A percentile compares a stretch with the other conserved stretches of the same genome.
Evolutionary conservation across 305 asterid species (phyloP).

Genomic region (Withania somnifera): DNA sequence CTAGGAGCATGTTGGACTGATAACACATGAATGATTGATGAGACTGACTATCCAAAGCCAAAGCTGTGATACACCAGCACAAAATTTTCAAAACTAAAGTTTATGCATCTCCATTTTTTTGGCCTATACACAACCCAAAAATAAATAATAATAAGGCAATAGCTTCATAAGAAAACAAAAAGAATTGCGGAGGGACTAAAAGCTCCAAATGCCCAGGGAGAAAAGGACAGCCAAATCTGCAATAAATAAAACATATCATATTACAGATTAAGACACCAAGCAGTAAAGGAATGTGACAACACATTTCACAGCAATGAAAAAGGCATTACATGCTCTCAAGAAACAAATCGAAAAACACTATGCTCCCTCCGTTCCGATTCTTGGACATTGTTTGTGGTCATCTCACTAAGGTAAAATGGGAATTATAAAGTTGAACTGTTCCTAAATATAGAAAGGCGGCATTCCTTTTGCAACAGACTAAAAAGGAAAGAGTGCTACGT

Average conservation of each 20-base stretch:
- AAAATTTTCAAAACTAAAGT: not conserved
- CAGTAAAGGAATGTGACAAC: not conserved
- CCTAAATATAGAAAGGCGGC: not conserved
- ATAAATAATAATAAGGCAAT: not conserved
- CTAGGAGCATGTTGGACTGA: not conserved
- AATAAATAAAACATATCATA: not conserved
- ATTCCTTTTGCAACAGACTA: not conserved
- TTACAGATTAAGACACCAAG: not conserved
- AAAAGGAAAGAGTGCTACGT: not conserved
- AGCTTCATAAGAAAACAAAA: not conserved
- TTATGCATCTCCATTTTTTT: not conserved
- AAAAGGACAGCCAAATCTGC: not conserved
- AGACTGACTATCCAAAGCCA: not conserved
- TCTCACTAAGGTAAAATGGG: no score
- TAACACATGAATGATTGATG: not conserved
- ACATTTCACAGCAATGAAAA: not conserved
- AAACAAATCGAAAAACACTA: not conserved
- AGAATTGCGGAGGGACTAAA: not conserved
- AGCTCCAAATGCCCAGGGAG: not conserved
- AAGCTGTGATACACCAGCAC: not conserved
- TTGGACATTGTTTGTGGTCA: not conserved
- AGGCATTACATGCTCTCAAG: not conserved
- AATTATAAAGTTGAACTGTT: no score
- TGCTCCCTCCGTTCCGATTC: not conserved
- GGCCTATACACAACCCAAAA: not conserved